These are phyloP conservation scores for Candida corydali DNA, from an alignment of 805 yeast genomes.

Conservation along the genomic window DNA sequence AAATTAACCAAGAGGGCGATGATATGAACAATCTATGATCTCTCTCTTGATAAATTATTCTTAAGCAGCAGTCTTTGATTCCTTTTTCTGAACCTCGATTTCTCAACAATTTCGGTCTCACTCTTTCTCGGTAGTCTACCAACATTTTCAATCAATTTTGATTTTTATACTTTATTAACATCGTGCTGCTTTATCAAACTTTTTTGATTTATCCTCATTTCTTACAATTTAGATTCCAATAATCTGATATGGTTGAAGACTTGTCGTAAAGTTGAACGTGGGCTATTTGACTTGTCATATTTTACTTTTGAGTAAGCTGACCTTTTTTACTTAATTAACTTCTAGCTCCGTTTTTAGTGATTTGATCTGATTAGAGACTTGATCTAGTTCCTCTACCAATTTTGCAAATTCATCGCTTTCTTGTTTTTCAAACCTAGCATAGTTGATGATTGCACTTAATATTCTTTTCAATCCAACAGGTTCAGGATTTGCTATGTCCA, in stretches of 20 bases:
- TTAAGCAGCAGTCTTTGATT: too few species aligned
- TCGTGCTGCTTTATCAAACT: conserved; percentile 56
- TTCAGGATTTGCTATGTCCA: conserved; percentile 80
- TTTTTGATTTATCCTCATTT: conserved; percentile 61
- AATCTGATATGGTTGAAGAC: conserved; percentile 44
- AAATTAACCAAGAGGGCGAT: too few species aligned
- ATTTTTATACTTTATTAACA: conserved; percentile 60
- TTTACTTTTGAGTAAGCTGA: conserved; percentile 25
- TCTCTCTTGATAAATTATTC: too few species aligned
- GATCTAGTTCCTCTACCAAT: conserved; percentile 36
- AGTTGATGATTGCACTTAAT: conserved; percentile 79
- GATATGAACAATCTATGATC: too few species aligned
- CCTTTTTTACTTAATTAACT: conserved; percentile 32
- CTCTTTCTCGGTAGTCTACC: too few species aligned
- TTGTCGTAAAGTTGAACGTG: conserved; percentile 36
- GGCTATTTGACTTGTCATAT: conserved; percentile 13
- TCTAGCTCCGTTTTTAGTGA: conserved; percentile 35
- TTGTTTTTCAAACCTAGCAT: conserved; percentile 78
- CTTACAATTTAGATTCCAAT: conserved; percentile 58
- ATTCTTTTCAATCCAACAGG: conserved; percentile 57
- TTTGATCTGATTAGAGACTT: conserved; percentile 33
- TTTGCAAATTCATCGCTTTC: conserved; percentile 66
- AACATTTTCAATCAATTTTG: conserved; percentile 49
- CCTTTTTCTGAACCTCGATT: too few species aligned
- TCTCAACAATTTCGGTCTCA: too few species aligned